These are phyloP conservation scores for Larix kaempferi DNA, from an alignment of 75 land plant species.

Conservation along the genomic window DNA sequence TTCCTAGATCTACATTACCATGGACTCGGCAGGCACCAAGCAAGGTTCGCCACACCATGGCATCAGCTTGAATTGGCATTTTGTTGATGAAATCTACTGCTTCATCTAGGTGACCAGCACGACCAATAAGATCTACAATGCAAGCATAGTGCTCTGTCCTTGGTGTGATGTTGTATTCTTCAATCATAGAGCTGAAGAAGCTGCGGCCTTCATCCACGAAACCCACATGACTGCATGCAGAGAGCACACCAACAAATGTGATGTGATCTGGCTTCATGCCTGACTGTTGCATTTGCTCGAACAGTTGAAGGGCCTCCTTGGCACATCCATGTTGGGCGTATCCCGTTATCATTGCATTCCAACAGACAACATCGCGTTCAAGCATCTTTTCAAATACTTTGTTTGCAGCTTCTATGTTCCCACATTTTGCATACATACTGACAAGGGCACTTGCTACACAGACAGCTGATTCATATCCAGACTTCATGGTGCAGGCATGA, in stretches of 20 bases:
- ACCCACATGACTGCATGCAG: background rate
- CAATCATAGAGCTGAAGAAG: background rate
- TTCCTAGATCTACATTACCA: slow-evolving; percentile 18
- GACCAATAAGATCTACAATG: slow-evolving; percentile 10
- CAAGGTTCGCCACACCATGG: slow-evolving; percentile 22
- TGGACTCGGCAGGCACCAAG: slow-evolving; percentile 22
- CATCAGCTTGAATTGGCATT: background rate
- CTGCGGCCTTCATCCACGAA: slow-evolving; percentile 1
- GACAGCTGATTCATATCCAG: slow-evolving; percentile 14
- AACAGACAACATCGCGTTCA: slow-evolving; percentile 20
- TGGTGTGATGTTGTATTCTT: slow-evolving; percentile 21
- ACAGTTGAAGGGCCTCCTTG: slow-evolving; percentile 22
- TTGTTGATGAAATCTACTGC: background rate
- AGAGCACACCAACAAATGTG: slow-evolving; percentile 10
- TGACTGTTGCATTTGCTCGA: slow-evolving; percentile 17
- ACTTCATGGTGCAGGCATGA: slow-evolving; percentile 33
- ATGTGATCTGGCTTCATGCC: slow-evolving; percentile 17
- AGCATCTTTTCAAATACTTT: slow-evolving; percentile 18
- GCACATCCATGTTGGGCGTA: slow-evolving; percentile 13
- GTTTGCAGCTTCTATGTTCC: slow-evolving; percentile 11
- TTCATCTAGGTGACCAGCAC: slow-evolving; percentile 12
- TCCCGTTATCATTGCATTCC: slow-evolving; percentile 32
- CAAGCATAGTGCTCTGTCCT: slow-evolving; percentile 6
- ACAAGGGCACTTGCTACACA: slow-evolving; percentile 32
- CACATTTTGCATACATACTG: slow-evolving; percentile 30